A percentile compares a stretch with the other conserved stretches of the same genome.
These are phyloP conservation scores for Achaetomium macrosporum DNA, from an alignment of 2,329 filamentous ascomycete genomes.

Conservation along the genomic window DNA sequence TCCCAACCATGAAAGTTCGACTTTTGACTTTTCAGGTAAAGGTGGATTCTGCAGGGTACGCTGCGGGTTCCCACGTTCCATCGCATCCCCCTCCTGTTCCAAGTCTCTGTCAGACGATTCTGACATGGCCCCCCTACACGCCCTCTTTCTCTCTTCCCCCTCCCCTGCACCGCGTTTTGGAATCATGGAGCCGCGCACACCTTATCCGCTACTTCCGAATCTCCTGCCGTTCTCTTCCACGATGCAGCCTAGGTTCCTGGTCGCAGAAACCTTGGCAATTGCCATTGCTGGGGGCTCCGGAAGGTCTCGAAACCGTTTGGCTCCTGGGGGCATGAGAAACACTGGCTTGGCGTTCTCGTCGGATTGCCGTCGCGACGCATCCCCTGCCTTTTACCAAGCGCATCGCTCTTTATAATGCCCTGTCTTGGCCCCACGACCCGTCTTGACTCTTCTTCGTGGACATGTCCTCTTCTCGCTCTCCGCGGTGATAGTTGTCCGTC, in stretches of 20 bases:
- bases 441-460: slow-evolving; percentile 31
- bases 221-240: slow-evolving; percentile 3
- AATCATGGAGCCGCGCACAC: slow-evolving; percentile 33
- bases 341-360: slow-evolving; percentile 32
- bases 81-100: slow-evolving; percentile 4
- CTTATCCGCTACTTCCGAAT: slow-evolving; percentile 15
- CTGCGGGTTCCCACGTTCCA: slow-evolving; percentile 1
- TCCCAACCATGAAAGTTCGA: neutral
- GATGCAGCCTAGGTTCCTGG: slow-evolving; percentile 17
- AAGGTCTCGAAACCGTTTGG: slow-evolving; percentile 25
- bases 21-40: neutral
- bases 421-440: slow-evolving; percentile 24
- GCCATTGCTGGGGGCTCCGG: slow-evolving; percentile 7
- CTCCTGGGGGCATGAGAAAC: slow-evolving; percentile 35
- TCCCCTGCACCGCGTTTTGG: slow-evolving; percentile 37
- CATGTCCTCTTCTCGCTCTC: slow-evolving; percentile 33
- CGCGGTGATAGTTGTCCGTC: slow-evolving; percentile 39
- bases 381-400: slow-evolving; percentile 4
- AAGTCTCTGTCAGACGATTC: slow-evolving; percentile 20
- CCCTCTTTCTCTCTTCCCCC: slow-evolving; percentile 23
- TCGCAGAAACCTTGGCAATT: slow-evolving; percentile 23
- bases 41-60: neutral
- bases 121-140: slow-evolving; percentile 14
- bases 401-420: slow-evolving; percentile 24
- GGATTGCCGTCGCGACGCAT: slow-evolving; percentile 21